Percentiles rank a stretch among this genome's conserved stretches.
These are phyloP conservation scores for Lachancea waltii DNA, from an alignment of 805 yeast species.

Conservation along the genomic window DNA sequence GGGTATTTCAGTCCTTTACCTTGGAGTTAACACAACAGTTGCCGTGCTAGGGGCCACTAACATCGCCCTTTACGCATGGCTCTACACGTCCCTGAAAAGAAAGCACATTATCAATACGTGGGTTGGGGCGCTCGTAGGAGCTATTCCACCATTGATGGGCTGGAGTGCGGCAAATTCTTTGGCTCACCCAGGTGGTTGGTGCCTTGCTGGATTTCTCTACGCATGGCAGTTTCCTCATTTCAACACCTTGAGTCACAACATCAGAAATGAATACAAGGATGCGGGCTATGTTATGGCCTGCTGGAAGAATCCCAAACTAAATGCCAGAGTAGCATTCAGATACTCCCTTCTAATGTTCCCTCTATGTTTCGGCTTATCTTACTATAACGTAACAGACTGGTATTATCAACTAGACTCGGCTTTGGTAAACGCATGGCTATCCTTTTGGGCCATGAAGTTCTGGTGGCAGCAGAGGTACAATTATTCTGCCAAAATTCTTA, in stretches of 20 bases:
- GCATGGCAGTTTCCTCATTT: conserved; percentile 99
- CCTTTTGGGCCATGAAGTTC: conserved; percentile 70
- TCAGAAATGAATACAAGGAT: conserved; percentile 76
- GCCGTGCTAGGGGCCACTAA: conserved; percentile 75
- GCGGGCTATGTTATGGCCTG: conserved; percentile 99
- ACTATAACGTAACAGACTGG: conserved; percentile 76
- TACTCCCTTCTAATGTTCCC: conserved; percentile 94
- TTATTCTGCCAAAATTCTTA: conserved; percentile 36
- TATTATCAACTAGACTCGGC: conserved; percentile 77
- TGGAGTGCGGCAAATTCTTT: conserved; percentile 91
- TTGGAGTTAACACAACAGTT: conserved; percentile 83
- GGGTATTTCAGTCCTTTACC: conserved; percentile 62
- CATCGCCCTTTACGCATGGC: conserved; percentile 79
- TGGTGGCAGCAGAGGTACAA: conserved; percentile 76
- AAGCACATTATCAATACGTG: conserved; percentile 84
- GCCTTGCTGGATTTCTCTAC: conserved; percentile 77
- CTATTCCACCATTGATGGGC: conserved; percentile 97
- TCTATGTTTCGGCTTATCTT: conserved; percentile 73
- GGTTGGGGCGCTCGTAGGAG: conserved; percentile 99
- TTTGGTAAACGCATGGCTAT: conserved; percentile 77
- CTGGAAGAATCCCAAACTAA: conserved; percentile 81
- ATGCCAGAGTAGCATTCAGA: conserved; percentile 88
- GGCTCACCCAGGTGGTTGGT: conserved; percentile 89
- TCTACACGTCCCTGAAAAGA: conserved; percentile 86
- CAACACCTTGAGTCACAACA: conserved; percentile 82